Base-by-base conservation (phyloP, 441 rosid species). In the Pelargonium myrrhifolium region DNA sequence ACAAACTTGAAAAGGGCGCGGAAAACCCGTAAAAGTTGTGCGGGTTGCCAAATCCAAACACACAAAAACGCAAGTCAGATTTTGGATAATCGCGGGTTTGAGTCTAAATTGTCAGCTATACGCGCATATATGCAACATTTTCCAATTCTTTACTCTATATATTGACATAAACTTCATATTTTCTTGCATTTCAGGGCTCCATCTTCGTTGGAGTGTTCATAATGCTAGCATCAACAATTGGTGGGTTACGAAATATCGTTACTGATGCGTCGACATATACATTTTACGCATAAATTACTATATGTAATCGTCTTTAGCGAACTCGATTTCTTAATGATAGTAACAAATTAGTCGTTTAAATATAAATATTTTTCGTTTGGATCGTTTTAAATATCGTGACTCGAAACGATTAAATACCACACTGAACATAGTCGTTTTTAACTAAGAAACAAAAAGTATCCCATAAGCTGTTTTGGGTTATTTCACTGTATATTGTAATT, bases 161-260 rank as follows among this genome's bases (percentile, higher is more conserved):
- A 2, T 47, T 47, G 17, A 53, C 18, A 14, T 15, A 3, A 45
- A 45, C 53, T 49, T 49, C 20, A 20, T 28, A 6, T 39, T 37
- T 18, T 10, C 43, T 9, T 69, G 17, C 9, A 49, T 73, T 43
- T 37, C 88, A 93, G 97, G 82, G 68, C 26, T 75, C 78, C 17
- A 84, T 90, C 66, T 56, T 80, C 47, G 26, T 87, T 56, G 97
- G 98, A 70, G 67, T 77, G 75, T 84, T 89, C 80, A 84, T 93
- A 24, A 90, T 93, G 96, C 9, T 82, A 73, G 97, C 93, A 31
- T 93, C 97, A 9, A 90, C 97, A 6, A 80, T 93, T 24, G 97
- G 98, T 53, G 97, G 97, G 39, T 78, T 93, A n/a, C 77, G 97
- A 75, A 90, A 85, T 82, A 93, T 89, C 60, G 63, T 93, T 7